These are phyloP conservation scores for Tubosaeta brunneosetosa DNA, from an alignment of 768 basidiomycete species.

Conservation along the genomic window DNA sequence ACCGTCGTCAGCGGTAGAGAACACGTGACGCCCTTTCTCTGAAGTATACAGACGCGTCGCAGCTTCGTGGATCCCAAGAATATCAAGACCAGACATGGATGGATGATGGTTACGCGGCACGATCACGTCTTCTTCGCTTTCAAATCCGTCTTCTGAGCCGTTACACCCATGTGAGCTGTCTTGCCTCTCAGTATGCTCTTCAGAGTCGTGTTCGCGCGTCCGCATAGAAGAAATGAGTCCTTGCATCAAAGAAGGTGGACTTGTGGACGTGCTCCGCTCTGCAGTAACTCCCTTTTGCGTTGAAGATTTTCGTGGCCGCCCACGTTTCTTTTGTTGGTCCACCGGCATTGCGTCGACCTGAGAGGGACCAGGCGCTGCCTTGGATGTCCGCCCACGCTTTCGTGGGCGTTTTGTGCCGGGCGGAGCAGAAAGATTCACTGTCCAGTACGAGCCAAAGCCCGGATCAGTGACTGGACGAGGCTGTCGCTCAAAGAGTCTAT, in stretches of 20 bases:
- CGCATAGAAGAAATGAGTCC: constrained; percentile 27
- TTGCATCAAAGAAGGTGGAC: constrained; percentile 17
- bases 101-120: constrained; percentile 43
- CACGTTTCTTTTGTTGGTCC: constrained; percentile 36
- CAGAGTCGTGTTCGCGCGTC: constrained; percentile 30
- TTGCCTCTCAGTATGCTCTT: constrained; percentile 36
- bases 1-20: constrained; percentile 35
- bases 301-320: constrained; percentile 34
- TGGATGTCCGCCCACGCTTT: constrained; percentile 65
- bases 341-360: constrained; percentile 7
- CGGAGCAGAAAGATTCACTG: constrained; percentile 80
- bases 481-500: constrained; percentile 77
- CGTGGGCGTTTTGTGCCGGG: constrained; percentile 83
- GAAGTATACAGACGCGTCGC: constrained; percentile 42
- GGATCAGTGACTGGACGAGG: constrained; percentile 80
- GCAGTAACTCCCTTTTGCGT: constrained; percentile 17
- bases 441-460: constrained; percentile 87
- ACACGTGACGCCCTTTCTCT: constrained; percentile 24
- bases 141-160: constrained; percentile 50
- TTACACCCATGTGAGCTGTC: constrained; percentile 37
- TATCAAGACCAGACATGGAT: constrained; percentile 35
- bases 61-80: constrained; percentile 30
- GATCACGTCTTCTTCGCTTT: constrained; percentile 64
- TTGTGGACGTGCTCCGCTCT: constrained; percentile 7
- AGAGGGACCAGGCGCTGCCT: constrained; percentile 31